Evolutionary conservation across 2,329 filamentous ascomycete species (phyloP).

Genomic region (Thielaviopsis ethacetica): DNA sequence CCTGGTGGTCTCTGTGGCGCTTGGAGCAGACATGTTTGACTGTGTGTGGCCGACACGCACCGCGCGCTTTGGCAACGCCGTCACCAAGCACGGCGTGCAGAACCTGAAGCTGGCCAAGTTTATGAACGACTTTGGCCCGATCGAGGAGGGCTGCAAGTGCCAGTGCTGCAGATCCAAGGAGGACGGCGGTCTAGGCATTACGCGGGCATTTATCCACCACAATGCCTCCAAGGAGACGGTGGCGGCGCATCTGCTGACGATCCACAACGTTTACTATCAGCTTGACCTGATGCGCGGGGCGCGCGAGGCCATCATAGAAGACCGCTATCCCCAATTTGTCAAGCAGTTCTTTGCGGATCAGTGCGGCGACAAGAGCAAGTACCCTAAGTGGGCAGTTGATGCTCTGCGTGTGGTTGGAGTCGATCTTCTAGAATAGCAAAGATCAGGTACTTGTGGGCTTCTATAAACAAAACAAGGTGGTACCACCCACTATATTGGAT

Average conservation of each 20-base stretch:
- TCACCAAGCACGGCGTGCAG: slow-evolving; percentile 65
- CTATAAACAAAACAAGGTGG: neutral
- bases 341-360: slow-evolving; percentile 60
- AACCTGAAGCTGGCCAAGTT: slow-evolving; percentile 68
- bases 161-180: slow-evolving; percentile 51
- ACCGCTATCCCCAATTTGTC: slow-evolving; percentile 64
- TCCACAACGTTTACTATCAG: slow-evolving; percentile 93
- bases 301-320: slow-evolving; percentile 64
- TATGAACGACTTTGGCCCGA: slow-evolving; percentile 62
- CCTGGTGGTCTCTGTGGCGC: slow-evolving; percentile 76
- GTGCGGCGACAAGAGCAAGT: slow-evolving; percentile 46
- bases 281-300: slow-evolving; percentile 64
- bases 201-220: slow-evolving; percentile 80
- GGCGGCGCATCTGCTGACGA: slow-evolving; percentile 67
- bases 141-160: slow-evolving; percentile 73
- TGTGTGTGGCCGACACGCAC: slow-evolving; percentile 97
- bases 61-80: slow-evolving; percentile 86
- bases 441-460: neutral
- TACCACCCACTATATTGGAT: neutral
- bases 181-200: slow-evolving; percentile 63
- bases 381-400: slow-evolving; percentile 71
- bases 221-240: slow-evolving; percentile 88
- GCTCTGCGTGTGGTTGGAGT: slow-evolving; percentile 68
- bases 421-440: slow-evolving; percentile 36
- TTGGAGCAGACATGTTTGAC: slow-evolving; percentile 98